Evolutionary conservation across 2,329 filamentous ascomycete genomes (phyloP), one percentile per base, ranked within the genome.

Genomic region (Scolecobasidium constrictum): DNA sequence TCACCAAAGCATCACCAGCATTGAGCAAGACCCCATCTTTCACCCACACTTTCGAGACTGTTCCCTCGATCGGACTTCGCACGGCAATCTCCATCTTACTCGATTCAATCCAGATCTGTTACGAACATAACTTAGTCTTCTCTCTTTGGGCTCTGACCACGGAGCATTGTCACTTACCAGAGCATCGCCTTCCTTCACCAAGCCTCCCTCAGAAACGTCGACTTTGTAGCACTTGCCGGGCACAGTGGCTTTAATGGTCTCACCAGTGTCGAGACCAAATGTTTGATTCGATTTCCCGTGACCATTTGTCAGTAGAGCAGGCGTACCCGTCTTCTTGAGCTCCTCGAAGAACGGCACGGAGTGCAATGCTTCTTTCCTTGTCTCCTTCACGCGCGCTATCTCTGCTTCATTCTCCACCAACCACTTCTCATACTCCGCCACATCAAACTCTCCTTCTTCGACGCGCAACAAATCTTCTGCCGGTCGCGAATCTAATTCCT

Each of bases 191-290:
- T n/a, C n/a, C n/a, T n/a, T n/a, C n/a, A n/a, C n/a, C n/a, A n/a
- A n/a, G n/a, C n/a, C n/a, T n/a, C n/a, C n/a, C n/a, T n/a, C n/a
- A n/a, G n/a, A n/a, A n/a, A n/a, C n/a, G n/a, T 64, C 52, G 2
- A 75, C 57, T 46, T 75, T 75, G 70, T 71, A 76, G 0, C 75
- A 65, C 43, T 71, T 75, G 5, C 71, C 72, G 26, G 67, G 64
- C 28, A 71, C 56, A 0, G 65, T 64, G 0, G 65, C 59, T 36
- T 65, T 59, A 20, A 71, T 56, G 2, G 55, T 50, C 9, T 41
- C 23, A 12, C 31, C 16, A 1, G 60, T 48, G 20, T 62, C 58
- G 2, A 16, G 9, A 36, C 31, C 46, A 46, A 48, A 49, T 34
- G 41, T 35, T 5, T 42, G 39, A 28, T 50, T 46, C 19, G 45